Evolutionary conservation across 176 grass and related monocot genomes (phyloP).

Genomic region (Musa itinerans): DNA sequence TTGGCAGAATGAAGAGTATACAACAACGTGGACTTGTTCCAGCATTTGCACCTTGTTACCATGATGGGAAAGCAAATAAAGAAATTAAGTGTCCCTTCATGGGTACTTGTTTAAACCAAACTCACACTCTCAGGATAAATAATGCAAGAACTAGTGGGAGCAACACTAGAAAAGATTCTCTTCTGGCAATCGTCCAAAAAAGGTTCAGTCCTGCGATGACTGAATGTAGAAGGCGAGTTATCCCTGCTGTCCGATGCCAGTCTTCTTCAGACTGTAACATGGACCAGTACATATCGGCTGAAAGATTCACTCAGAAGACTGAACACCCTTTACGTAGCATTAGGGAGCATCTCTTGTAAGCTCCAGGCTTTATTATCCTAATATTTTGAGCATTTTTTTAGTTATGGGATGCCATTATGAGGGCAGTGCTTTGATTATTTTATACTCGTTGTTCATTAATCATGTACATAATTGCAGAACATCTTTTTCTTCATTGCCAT

Average conservation of each 20-base stretch:
- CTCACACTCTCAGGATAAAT: background rate
- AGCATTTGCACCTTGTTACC: background rate
- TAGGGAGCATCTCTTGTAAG: conserved; percentile 28
- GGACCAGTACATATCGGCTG: conserved; percentile 17
- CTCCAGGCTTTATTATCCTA: conserved; percentile 17
- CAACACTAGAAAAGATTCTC: background rate
- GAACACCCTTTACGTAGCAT: conserved; percentile 21
- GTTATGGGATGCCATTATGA: background rate
- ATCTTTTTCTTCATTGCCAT: too few relatives aligned
- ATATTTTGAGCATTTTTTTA: background rate
- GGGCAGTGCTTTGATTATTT: background rate
- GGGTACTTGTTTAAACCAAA: background rate
- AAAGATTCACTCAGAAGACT: conserved; percentile 17
- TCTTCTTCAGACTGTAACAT: conserved; percentile 33
- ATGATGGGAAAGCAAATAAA: conserved; percentile 1
- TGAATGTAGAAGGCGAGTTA: conserved; percentile 22
- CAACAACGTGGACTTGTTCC: conserved; percentile 12
- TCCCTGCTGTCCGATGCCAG: conserved; percentile 24
- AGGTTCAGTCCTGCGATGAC: conserved; percentile 11
- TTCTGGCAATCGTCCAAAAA: background rate
- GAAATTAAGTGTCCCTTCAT: conserved; percentile 14
- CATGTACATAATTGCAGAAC: background rate
- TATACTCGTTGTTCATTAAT: background rate
- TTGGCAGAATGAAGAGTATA: conserved; percentile 18
- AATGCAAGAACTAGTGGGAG: background rate